Conservation (phyloP, 768 basidiomycete genomes). For the Auriculariales sp. region DNA sequence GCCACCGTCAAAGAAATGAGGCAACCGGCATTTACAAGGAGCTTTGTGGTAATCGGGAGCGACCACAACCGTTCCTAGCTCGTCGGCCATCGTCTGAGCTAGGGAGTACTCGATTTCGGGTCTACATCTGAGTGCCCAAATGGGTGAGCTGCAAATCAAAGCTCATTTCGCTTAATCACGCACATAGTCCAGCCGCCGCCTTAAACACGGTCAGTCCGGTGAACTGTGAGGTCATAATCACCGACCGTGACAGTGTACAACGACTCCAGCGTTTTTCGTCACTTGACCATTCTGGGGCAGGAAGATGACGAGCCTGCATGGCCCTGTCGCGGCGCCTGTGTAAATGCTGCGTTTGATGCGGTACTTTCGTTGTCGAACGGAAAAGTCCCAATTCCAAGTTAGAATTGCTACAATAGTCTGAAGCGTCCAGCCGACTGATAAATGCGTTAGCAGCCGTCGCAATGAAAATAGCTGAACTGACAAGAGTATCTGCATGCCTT, state of each 20-base stretch:
- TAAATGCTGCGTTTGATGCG: neutral
- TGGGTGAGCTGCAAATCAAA: neutral
- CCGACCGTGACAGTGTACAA: slow-evolving; percentile 8
- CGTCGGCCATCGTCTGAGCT: slow-evolving; percentile 7
- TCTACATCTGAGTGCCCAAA: slow-evolving; percentile 5
- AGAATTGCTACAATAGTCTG: neutral
- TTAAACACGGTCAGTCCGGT: too few species aligned
- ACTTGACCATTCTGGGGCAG: neutral
- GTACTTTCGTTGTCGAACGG: neutral
- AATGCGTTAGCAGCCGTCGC: neutral
- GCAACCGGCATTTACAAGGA: slow-evolving; percentile 1
- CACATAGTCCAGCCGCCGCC: slow-evolving; percentile 10
- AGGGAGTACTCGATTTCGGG: slow-evolving; percentile 8
- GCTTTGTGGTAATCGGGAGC: slow-evolving; percentile 10
- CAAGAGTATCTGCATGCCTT: too few species aligned
- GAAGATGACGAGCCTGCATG: neutral
- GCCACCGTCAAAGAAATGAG: neutral
- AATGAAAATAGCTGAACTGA: too few species aligned
- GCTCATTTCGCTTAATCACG: neutral
- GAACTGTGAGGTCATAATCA: too few species aligned
- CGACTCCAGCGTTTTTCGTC: neutral
- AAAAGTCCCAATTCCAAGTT: neutral
- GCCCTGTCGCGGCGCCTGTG: neutral
- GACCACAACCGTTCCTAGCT: slow-evolving; percentile 4
- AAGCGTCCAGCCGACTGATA: neutral